Conservation (phyloP, 2,329 filamentous ascomycete genomes). For the Coniochaeta sp. region DNA sequence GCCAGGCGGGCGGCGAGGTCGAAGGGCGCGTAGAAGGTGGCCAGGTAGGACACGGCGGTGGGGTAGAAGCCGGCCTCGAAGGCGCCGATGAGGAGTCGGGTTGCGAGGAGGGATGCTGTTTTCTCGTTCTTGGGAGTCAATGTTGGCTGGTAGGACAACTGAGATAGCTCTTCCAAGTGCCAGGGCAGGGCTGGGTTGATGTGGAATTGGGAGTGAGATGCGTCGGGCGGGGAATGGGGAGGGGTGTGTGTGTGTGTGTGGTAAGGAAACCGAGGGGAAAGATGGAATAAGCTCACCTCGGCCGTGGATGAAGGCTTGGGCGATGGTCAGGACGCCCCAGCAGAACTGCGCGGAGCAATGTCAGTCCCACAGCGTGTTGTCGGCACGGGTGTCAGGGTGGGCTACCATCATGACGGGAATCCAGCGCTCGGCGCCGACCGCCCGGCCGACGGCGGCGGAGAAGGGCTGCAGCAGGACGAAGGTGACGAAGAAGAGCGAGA, state of each 20-base stretch:
- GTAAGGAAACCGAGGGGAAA: no score
- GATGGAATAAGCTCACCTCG: constrained; percentile 14
- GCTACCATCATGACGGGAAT: constrained; percentile 52
- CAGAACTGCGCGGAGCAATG: constrained; percentile 24
- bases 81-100: constrained; percentile 16
- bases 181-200: no score
- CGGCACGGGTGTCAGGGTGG: constrained; percentile 14
- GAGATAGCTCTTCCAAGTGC: no score
- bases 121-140: constrained; percentile 7
- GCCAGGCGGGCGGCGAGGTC: constrained; percentile 47
- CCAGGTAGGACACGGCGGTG: constrained; percentile 48
- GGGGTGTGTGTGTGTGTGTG: neutral
- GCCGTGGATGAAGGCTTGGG: constrained; percentile 21
- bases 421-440: constrained; percentile 40
- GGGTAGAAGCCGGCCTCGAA: constrained; percentile 46
- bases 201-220: no score
- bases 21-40: constrained; percentile 49
- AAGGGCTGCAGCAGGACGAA: constrained; percentile 52
- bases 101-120: constrained; percentile 13
- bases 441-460: constrained; percentile 35
- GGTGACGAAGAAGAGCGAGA: constrained; percentile 50
- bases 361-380: constrained; percentile 12
- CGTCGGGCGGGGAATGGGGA: no score
- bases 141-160: no score
- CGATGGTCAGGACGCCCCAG: constrained; percentile 21